Base-by-base conservation (phyloP, 345 rosid species). In the Sonneratia caseolaris region DNA sequence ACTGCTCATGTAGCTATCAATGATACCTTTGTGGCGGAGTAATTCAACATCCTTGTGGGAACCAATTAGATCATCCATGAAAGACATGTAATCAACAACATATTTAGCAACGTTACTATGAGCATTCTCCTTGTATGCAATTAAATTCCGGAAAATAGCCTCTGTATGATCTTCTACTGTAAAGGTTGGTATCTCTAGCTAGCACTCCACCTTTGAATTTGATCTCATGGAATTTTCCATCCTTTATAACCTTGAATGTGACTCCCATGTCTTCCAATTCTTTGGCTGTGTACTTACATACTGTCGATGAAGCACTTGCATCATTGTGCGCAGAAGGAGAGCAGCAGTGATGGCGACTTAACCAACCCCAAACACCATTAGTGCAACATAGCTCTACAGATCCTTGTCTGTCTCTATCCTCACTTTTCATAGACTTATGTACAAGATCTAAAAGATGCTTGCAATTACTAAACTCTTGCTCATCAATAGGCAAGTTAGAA, bases 191-290 rank as follows among this genome's bases (percentile, higher is more conserved):
- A 77, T 77, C 8, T 18, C 13, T 13, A 78, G 3, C 13, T 13
- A 78, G 3, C n/a, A 45, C 11, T 0, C 72, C 77, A 14, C 71
- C 22, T 19, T 73, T 67, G 36, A 81, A 78, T 12, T 10, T 49
- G 27, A 78, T 66, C 16, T 79, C 72, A 4, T 78, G 69, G 35
- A 78, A 56, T 32, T 43, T 66, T 3, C 16, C 10, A n/a, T 24
- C 27, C 3, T 22, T 27, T 0, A n/a, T 36, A 32, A 3, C 21
- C 68, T 48, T 21, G 45, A 79, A 75, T 48, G 65, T 67, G 75
- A 81, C 72, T 74, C 82, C 82, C 3, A 69, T 64, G n/a, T 82
- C 78, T 11, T 35, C 3, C 22, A 79, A 76, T 75, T 79, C 69
- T 13, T 38, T 37, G 4, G 80, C 76, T 21, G 73, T 71, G 11